Percentiles rank a stretch among this genome's conserved stretches.
Evolutionary conservation across 164 flowering plant species (phyloP).

Genomic region (Nelumbo lutea): DNA sequence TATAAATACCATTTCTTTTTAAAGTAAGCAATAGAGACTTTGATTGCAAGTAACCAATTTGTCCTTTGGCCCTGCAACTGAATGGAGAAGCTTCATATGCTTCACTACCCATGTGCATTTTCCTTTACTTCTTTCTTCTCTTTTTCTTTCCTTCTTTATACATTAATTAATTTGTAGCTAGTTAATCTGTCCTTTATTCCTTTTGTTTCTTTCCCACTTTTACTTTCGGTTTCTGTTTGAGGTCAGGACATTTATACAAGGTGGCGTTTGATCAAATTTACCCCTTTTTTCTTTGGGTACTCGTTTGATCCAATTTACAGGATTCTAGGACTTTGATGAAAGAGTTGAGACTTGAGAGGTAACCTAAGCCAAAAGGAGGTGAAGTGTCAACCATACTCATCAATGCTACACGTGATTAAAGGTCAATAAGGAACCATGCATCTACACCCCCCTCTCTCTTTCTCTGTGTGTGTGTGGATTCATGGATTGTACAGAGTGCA

Average conservation of each 20-base stretch:
- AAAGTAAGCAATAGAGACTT: conserved; percentile 7
- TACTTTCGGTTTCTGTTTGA: not conserved
- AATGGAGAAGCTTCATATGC: not conserved
- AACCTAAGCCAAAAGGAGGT: not conserved
- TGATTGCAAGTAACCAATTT: conserved; percentile 17
- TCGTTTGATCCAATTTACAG: not conserved
- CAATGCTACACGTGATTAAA: too few relatives aligned
- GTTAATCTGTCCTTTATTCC: not conserved
- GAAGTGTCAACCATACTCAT: not conserved
- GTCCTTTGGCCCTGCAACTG: conserved; percentile 1
- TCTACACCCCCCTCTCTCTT: too few relatives aligned
- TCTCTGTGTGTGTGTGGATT: too few relatives aligned
- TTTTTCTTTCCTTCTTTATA: not conserved
- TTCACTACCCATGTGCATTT: conserved; percentile 16
- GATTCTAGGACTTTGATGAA: too few relatives aligned
- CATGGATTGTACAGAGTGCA: too few relatives aligned
- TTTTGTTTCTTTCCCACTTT: not conserved
- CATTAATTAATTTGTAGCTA: not conserved
- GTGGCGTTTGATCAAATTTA: not conserved
- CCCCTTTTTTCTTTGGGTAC: not conserved
- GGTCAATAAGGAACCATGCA: too few relatives aligned
- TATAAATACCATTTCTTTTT: not conserved
- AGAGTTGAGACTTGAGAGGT: too few relatives aligned
- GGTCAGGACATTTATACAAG: not conserved
- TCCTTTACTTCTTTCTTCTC: conserved; percentile 4